Evolutionary conservation across 495 filamentous ascomycete species (phyloP).

Genomic region (Xylaria bambusicola): DNA sequence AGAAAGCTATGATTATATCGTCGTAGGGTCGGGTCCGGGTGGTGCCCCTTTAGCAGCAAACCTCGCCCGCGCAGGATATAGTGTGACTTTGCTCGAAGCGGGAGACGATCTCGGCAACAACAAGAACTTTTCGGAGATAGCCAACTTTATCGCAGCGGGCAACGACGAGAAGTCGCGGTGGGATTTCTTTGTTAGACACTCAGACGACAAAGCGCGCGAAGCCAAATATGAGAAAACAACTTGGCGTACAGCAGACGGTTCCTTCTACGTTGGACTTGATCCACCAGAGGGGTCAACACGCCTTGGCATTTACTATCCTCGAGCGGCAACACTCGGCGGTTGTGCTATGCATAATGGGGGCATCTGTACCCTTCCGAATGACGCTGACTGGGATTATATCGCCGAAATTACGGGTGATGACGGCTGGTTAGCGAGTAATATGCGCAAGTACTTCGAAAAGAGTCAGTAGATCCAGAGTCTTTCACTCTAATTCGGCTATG

Average conservation of each 20-base stretch:
- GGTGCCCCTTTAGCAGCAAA: constrained; percentile 64
- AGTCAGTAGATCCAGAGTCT: constrained; percentile 11
- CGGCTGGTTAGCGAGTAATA: constrained; percentile 46
- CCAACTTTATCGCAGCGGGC: constrained; percentile 44
- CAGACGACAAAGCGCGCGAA: constrained; percentile 43
- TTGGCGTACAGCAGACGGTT: constrained; percentile 46
- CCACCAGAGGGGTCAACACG: constrained; percentile 45
- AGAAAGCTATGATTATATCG: constrained; percentile 61
- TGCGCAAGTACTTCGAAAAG: constrained; percentile 45
- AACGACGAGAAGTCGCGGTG: constrained; percentile 52
- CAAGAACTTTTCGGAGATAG: constrained; percentile 43
- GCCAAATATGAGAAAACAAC: constrained; percentile 47
- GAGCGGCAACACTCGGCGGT: constrained; percentile 49
- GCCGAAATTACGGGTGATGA: constrained; percentile 48
- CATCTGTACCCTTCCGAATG: constrained; percentile 42
- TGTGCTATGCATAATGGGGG: constrained; percentile 55
- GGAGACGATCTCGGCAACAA: constrained; percentile 61
- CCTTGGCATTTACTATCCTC: constrained; percentile 51
- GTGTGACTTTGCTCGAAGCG: constrained; percentile 63
- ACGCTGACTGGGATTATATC: constrained; percentile 50
- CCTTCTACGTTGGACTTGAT: constrained; percentile 49
- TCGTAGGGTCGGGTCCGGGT: constrained; percentile 67
- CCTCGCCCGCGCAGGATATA: constrained; percentile 61
- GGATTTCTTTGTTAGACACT: constrained; percentile 57
- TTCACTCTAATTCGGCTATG: neutral